Conservation (phyloP, 306 rosid genomes). For the Carpinus viminea region DNA sequence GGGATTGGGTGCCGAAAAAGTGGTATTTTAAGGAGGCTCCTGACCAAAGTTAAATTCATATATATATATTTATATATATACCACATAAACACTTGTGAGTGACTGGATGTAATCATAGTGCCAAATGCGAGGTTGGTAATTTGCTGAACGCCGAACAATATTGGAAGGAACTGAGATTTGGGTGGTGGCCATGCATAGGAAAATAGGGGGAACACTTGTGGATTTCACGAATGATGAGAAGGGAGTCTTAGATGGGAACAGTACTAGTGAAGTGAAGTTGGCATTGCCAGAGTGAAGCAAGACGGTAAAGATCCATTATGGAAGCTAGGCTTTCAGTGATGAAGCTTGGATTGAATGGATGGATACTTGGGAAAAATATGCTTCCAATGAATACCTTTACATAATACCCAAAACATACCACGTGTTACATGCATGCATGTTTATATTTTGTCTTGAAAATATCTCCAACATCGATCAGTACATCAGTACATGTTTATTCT, state of each 20-base stretch:
- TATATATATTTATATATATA: too few relatives aligned
- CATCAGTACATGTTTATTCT: too few relatives aligned
- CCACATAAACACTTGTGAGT: slow-evolving; percentile 1
- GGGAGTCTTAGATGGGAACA: not conserved
- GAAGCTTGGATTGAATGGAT: not conserved
- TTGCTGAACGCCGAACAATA: slow-evolving; percentile 25
- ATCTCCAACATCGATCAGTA: too few relatives aligned
- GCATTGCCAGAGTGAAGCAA: not conserved
- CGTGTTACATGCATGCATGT: too few relatives aligned
- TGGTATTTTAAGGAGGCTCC: too few relatives aligned
- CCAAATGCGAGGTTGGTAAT: slow-evolving; percentile 27
- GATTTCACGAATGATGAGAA: not conserved
- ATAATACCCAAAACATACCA: too few relatives aligned
- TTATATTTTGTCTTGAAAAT: too few relatives aligned
- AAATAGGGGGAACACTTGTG: not conserved
- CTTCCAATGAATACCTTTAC: too few relatives aligned
- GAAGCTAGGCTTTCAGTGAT: not conserved
- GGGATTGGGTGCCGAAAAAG: too few relatives aligned
- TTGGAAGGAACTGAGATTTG: not conserved
- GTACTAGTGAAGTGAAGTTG: not conserved
- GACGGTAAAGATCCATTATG: not conserved
- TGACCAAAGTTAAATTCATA: too few relatives aligned
- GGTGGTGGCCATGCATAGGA: not conserved
- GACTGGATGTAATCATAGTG: slow-evolving; percentile 18
- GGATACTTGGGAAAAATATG: not conserved